A percentile compares a stretch with the other conserved stretches of the same genome.
phyloP scores from a whole-genome alignment of 768 basidiomycete genomes.

The Nidularia pulvinata region DNA sequence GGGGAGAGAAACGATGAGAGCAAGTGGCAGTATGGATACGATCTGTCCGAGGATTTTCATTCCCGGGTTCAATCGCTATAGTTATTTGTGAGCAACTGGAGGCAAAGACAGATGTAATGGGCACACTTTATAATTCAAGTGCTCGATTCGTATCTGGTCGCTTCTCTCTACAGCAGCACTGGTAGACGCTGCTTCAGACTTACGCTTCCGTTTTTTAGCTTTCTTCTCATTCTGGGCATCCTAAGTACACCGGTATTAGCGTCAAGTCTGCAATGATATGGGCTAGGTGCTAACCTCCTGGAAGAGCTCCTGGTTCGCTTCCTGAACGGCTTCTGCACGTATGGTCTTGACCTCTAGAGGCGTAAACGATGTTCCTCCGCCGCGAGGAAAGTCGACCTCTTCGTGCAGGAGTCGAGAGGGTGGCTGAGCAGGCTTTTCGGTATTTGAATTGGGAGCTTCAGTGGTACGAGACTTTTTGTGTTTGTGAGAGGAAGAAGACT shows the following conservation, averaged over 20 bases:
- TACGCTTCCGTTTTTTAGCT: conserved; percentile 45
- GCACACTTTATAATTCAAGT: conserved; percentile 89
- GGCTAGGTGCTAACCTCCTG: conserved; percentile 36
- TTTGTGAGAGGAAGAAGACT: conserved; percentile 42
- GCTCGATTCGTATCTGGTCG: conserved; percentile 76
- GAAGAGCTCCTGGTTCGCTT: conserved; percentile 83
- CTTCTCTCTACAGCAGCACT: conserved; percentile 39
- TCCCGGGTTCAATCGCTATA: conserved; percentile 76
- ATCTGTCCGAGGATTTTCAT: conserved; percentile 92
- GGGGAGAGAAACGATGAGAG: conserved; percentile 92
- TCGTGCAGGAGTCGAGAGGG: conserved; percentile 41
- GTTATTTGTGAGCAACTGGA: conserved; percentile 3
- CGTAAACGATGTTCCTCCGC: conserved; percentile 89
- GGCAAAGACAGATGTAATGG: conserved; percentile 1
- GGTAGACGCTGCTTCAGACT: conserved; percentile 37
- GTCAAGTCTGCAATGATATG: neutral
- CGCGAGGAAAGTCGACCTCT: conserved; percentile 94
- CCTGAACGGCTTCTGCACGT: conserved; percentile 80
- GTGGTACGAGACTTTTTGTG: conserved; percentile 62
- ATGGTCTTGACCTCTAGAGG: conserved; percentile 88
- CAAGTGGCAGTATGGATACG: conserved; percentile 82
- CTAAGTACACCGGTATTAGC: conserved; percentile 16
- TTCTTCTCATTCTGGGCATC: conserved; percentile 38
- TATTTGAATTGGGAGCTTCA: conserved; percentile 21
- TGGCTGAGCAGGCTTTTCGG: conserved; percentile 16